Percentiles rank a stretch among this genome's conserved stretches.
These are phyloP conservation scores for Linnemannia schmuckeri DNA, from an alignment of 192 early-diverging fungal genomes.

Conservation along the genomic window DNA sequence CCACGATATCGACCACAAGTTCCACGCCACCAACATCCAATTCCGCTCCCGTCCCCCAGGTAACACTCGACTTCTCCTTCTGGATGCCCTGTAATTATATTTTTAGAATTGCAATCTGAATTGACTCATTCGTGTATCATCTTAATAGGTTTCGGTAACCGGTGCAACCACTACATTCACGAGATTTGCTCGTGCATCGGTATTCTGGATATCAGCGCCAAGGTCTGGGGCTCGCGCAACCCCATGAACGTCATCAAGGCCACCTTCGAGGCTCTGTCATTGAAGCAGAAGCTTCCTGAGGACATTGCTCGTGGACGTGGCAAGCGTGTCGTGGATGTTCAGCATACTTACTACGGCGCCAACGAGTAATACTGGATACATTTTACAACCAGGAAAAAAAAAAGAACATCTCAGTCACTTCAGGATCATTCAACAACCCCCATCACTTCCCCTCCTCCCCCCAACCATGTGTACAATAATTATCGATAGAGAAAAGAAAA, in stretches of 20 bases:
- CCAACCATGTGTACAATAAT: constrained; percentile 10
- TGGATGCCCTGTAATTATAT: neutral
- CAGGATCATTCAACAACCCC: neutral
- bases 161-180: constrained; percentile 94
- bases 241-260: constrained; percentile 99
- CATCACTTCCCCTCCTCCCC: neutral
- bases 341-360: constrained; percentile 89
- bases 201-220: constrained; percentile 91
- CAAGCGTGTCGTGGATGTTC: constrained; percentile 89
- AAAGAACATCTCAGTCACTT: neutral
- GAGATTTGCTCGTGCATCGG: constrained; percentile 95
- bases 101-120: neutral
- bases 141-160: constrained; percentile 86
- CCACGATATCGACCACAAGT: constrained; percentile 90
- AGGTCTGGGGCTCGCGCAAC: constrained; percentile 92
- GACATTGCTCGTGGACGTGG: constrained; percentile 92
- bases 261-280: constrained; percentile 88
- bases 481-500: constrained; percentile 1
- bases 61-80: constrained; percentile 36
- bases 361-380: constrained; percentile 43
- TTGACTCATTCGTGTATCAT: neutral
- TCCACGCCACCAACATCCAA: constrained; percentile 85
- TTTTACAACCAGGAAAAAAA: neutral
- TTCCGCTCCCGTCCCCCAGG: constrained; percentile 90
- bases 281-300: constrained; percentile 81